A percentile compares a stretch with the other conserved stretches of the same genome.
Conservation (phyloP, 2,329 filamentous ascomycete species). For the Fusarium goolgardi region DNA sequence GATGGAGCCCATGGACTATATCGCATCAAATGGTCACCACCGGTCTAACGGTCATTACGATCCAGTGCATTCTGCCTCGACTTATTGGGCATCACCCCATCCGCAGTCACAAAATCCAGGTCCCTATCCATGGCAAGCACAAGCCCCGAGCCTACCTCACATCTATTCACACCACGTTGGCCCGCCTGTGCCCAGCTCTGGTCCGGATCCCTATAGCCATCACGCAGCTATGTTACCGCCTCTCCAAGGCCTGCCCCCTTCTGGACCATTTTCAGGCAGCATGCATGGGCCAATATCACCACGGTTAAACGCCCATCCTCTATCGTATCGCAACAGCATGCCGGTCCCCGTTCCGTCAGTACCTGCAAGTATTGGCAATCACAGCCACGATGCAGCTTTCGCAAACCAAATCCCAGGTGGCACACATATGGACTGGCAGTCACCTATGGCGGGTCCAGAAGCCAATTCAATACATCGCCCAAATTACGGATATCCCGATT, state of each 20-base stretch:
- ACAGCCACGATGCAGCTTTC: constrained; percentile 38
- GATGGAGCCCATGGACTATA: constrained; percentile 49
- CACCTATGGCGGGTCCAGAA: constrained; percentile 34
- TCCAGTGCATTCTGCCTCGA: constrained; percentile 45
- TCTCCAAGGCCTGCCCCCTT: constrained; percentile 32
- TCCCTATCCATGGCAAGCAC: constrained; percentile 43
- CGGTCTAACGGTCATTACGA: constrained; percentile 45
- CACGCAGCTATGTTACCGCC: constrained; percentile 43
- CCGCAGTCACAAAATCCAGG: constrained; percentile 36
- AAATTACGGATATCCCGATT: constrained; percentile 34
- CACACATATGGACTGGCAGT: constrained; percentile 38
- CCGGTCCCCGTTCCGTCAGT: constrained; percentile 14
- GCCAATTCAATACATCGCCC: constrained; percentile 40
- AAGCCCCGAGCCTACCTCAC: constrained; percentile 33
- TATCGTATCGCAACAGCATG: constrained; percentile 31
- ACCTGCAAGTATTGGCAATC: constrained; percentile 9
- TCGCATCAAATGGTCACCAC: constrained; percentile 39
- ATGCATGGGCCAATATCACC: constrained; percentile 31
- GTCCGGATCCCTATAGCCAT: constrained; percentile 38
- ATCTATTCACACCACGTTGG: constrained; percentile 38
- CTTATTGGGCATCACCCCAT: constrained; percentile 43
- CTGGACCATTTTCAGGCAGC: constrained; percentile 27
- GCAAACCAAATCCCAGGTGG: constrained; percentile 38
- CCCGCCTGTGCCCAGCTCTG: constrained; percentile 26
- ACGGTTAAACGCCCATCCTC: constrained; percentile 27